phyloP scores from a whole-genome alignment of 768 basidiomycete species.

The Rickenella mellea region DNA sequence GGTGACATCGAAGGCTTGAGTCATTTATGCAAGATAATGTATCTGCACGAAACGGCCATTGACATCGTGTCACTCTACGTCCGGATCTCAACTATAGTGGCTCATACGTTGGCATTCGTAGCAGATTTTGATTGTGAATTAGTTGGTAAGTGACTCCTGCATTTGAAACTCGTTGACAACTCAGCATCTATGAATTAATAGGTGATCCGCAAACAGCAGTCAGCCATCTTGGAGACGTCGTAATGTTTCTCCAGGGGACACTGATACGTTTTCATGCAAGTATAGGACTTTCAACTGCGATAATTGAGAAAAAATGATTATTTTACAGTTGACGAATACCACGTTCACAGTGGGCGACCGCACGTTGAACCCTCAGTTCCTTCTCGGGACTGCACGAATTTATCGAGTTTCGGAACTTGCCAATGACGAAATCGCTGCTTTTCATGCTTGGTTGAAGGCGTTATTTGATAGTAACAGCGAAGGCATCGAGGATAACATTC shows the following conservation, averaged over 20 bases:
- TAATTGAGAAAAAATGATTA: conserved; percentile 3
- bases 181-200: conserved; percentile 18
- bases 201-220: conserved; percentile 82
- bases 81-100: conserved; percentile 55
- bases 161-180: not conserved
- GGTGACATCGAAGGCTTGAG: conserved; percentile 64
- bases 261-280: conserved; percentile 57
- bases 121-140: conserved; percentile 74
- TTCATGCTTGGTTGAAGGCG: conserved; percentile 60
- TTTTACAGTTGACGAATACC: conserved; percentile 38
- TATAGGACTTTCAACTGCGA: conserved; percentile 1
- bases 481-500: conserved; percentile 75
- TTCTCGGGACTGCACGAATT: conserved; percentile 38
- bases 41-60: conserved; percentile 44
- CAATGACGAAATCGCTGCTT: conserved; percentile 13
- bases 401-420: conserved; percentile 29
- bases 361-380: conserved; percentile 38
- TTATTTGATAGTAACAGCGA: conserved; percentile 70
- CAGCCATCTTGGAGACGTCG: conserved; percentile 69
- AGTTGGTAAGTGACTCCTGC: conserved; percentile 44
- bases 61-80: conserved; percentile 65
- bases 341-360: conserved; percentile 37
- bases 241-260: conserved; percentile 61
- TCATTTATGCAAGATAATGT: conserved; percentile 59
- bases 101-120: conserved; percentile 49